Evolutionary conservation across 139 green algal species (phyloP).

Genomic region (Micromonas commoda): DNA sequence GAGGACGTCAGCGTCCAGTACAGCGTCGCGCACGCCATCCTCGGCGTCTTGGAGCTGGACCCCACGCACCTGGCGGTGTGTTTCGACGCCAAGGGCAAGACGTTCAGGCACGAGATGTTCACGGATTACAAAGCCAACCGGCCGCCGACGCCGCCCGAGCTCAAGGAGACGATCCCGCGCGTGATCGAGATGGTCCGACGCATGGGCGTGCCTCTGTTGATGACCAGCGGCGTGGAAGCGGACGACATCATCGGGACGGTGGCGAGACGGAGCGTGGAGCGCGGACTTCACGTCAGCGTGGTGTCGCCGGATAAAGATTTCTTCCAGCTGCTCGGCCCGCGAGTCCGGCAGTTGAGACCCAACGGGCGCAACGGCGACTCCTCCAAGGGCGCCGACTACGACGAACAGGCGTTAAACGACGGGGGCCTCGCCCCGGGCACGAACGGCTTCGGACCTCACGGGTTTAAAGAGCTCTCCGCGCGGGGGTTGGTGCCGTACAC

Average conservation of each 20-base stretch:
- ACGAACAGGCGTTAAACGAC: too few species aligned
- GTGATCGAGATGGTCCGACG: not conserved
- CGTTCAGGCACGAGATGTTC: slow-evolving; percentile 29
- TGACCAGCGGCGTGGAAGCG: slow-evolving; percentile 12
- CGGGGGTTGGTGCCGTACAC: slow-evolving; percentile 5
- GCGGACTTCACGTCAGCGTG: slow-evolving; percentile 6
- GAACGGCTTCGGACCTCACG: not conserved
- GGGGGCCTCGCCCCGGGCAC: too few species aligned
- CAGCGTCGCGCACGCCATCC: not conserved
- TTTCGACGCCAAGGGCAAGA: slow-evolving; percentile 24
- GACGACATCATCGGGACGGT: slow-evolving; percentile 27
- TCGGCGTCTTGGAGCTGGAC: not conserved
- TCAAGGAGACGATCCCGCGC: slow-evolving; percentile 5
- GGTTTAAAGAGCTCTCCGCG: not conserved
- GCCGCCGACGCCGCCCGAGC: slow-evolving; percentile 1
- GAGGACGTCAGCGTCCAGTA: slow-evolving; percentile 7
- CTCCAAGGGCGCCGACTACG: not conserved
- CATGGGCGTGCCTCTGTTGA: not conserved
- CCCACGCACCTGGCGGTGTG: slow-evolving; percentile 17
- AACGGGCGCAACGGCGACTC: not conserved
- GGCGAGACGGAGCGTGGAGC: not conserved
- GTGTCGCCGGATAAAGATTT: slow-evolving; percentile 25
- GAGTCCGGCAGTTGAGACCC: not conserved
- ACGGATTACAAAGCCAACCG: slow-evolving; percentile 27
- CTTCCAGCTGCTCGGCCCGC: not conserved